Percentiles rank a stretch among this genome's conserved stretches.
These are phyloP conservation scores for Vanrija sp. DNA, from an alignment of 1,284 basidiomycete genomes.

Conservation along the genomic window DNA sequence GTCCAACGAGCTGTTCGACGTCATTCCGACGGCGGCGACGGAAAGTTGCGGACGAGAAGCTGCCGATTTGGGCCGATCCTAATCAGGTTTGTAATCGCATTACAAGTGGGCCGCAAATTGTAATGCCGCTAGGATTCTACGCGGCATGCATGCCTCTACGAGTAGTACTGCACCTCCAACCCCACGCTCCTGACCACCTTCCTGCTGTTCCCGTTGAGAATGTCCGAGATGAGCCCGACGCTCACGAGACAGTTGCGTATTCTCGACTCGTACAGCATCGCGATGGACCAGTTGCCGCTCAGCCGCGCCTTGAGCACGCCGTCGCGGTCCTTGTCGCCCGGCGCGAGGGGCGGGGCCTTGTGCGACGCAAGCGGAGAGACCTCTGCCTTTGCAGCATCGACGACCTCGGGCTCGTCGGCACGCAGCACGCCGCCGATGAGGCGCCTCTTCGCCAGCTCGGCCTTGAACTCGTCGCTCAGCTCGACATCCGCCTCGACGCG, in stretches of 20 bases:
- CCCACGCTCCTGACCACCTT: slow-evolving; percentile 78
- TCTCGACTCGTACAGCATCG: slow-evolving; percentile 91
- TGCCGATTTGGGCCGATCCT: too few relatives aligned
- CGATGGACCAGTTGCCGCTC: slow-evolving; percentile 81
- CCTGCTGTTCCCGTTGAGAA: slow-evolving; percentile 66
- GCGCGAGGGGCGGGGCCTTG: not conserved
- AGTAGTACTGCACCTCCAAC: slow-evolving; percentile 84
- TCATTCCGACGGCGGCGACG: too few relatives aligned
- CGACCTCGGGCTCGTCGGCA: slow-evolving; percentile 2
- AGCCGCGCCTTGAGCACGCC: slow-evolving; percentile 86
- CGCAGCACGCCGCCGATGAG: slow-evolving; percentile 12
- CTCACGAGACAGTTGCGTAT: slow-evolving; percentile 83
- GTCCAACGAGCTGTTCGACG: too few relatives aligned
- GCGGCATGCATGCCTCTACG: slow-evolving; percentile 18
- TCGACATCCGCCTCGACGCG: slow-evolving; percentile 6
- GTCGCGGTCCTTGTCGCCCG: slow-evolving; percentile 32
- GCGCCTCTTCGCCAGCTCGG: slow-evolving; percentile 6
- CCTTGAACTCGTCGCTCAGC: slow-evolving; percentile 8
- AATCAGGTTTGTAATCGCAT: too few relatives aligned
- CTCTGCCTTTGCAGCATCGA: slow-evolving; percentile 9
- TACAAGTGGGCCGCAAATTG: too few relatives aligned
- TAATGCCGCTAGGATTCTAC: not conserved
- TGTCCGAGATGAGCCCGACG: slow-evolving; percentile 79
- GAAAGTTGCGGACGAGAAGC: too few relatives aligned
- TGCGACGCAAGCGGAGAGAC: not conserved